Percentiles rank a stretch among this genome's conserved stretches.
Evolutionary conservation across 139 green algal genomes (phyloP).

Genomic region (Volvox reticuliferus): DNA sequence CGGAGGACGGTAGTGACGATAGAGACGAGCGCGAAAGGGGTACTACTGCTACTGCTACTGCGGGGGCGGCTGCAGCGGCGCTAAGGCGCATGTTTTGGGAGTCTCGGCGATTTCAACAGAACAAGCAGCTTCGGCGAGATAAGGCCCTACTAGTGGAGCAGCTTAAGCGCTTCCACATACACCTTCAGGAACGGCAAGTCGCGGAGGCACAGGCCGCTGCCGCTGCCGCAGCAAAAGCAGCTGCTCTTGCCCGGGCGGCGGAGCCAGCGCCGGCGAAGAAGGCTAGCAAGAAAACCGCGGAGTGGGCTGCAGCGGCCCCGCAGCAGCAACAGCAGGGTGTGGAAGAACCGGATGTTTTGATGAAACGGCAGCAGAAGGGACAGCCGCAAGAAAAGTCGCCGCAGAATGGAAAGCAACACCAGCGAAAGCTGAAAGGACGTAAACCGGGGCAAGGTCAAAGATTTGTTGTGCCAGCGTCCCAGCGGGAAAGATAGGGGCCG

Average conservation of each 20-base stretch:
- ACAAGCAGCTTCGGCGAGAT: slow-evolving; percentile 50
- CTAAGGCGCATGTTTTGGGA: slow-evolving; percentile 38
- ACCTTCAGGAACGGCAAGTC: slow-evolving; percentile 53
- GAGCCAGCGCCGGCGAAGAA: too few species aligned
- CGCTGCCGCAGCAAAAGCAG: background rate
- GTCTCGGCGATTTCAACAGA: slow-evolving; percentile 15
- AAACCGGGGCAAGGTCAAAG: too few species aligned
- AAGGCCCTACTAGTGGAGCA: slow-evolving; percentile 44
- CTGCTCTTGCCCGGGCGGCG: background rate
- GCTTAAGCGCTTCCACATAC: slow-evolving; percentile 60
- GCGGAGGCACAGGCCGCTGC: background rate
- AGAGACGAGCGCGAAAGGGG: background rate
- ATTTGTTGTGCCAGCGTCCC: too few species aligned
- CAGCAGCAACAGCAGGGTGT: background rate
- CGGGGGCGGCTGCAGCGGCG: background rate
- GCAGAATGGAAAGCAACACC: too few species aligned
- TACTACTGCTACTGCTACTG: background rate
- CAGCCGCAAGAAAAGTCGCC: too few species aligned
- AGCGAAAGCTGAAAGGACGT: too few species aligned
- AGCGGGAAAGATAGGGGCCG: too few species aligned
- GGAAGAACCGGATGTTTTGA: too few species aligned
- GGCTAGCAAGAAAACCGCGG: background rate
- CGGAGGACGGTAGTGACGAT: slow-evolving; percentile 1
- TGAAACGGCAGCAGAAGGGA: too few species aligned
- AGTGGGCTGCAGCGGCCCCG: background rate